Conservation (phyloP, 345 rosid species). For the Linum usitatissimum region DNA sequence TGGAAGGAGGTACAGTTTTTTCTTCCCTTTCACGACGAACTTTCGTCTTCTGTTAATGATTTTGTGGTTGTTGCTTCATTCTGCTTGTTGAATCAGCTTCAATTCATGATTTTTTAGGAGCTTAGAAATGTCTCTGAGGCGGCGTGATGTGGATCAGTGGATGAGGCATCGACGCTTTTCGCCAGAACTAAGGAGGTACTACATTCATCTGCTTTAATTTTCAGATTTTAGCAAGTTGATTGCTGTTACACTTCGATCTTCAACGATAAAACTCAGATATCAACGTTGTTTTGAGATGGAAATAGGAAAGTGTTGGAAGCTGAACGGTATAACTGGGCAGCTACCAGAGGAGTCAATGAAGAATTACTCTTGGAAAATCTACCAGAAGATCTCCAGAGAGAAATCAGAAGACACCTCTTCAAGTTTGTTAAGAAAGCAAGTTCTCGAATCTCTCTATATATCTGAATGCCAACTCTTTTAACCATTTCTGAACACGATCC, state of each 20-base stretch:
- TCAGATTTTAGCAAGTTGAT: not conserved
- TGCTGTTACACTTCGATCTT: not conserved
- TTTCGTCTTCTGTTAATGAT: not conserved
- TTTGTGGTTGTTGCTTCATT: not conserved
- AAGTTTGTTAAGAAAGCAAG: constrained; percentile 63
- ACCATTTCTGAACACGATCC: too few species aligned
- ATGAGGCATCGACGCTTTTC: constrained; percentile 87
- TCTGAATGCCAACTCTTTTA: too few species aligned
- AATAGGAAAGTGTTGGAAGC: constrained; percentile 67
- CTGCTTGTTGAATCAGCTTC: not conserved
- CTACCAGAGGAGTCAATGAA: constrained; percentile 84
- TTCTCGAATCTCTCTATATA: not conserved
- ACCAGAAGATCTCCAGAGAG: constrained; percentile 86
- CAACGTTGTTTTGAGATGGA: not conserved
- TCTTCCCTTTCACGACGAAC: not conserved
- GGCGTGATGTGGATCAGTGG: constrained; percentile 92
- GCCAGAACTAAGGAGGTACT: constrained; percentile 44
- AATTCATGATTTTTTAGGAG: constrained; percentile 33
- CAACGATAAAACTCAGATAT: too few species aligned
- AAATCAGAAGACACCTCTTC: constrained; percentile 82
- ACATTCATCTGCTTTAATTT: not conserved
- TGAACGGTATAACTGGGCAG: constrained; percentile 80
- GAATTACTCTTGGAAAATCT: constrained; percentile 54
- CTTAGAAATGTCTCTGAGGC: constrained; percentile 72
- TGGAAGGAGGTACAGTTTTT: constrained; percentile 47